Base-by-base conservation (phyloP, 805 yeast genomes). In the Sporopachydermia lactativora region DNA sequence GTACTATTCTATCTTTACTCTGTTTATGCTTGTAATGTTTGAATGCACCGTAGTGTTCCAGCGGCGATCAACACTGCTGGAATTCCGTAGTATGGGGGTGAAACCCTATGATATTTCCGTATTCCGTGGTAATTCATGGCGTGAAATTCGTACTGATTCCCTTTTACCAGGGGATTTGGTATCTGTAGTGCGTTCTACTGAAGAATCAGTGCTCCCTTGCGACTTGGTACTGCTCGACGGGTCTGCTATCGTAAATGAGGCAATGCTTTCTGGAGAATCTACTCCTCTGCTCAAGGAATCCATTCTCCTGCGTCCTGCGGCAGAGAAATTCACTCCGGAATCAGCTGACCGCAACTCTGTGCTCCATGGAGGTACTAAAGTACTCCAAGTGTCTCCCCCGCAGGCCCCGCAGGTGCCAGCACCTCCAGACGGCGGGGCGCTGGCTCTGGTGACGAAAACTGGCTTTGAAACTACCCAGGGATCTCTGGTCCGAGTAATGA, bases 391-490 rank as follows among this genome's bases (percentile, higher is more conserved):
- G 19, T 77, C 94, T 35, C 59, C 75, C 38, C 81, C 92, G 11
- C 73, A 70, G 47, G 19, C 44, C 17, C 52, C 58, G n/a, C 47
- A 59, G 39, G 56, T 79, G 37, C 74, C 79, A 11, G 52, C 70
- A 24, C 77, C 96, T 41, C 97, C 98, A 36, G 96, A 92, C 59
- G 62, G 70, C 34, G 98, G 98, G 58, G 95, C 95, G 19, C 59
- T 88, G 39, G 97, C 97, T 4, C 61, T 81, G 42, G 96, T 88
- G 39, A 66, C 82, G 35, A 86, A 84, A 58, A 89, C 96, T 37
- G 98, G 98, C n/a, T 92, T 92, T 55, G 98, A 92, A 63, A 92
- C 98, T 35, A 79, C 95, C 35, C 98, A 92, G 65, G 98, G 98
- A 53, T 82, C 95, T 41, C 73, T 92, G 44, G 98, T 92, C 42